phyloP scores from a whole-genome alignment of 179 eudicot species.

The Heliamphora pulchella region DNA sequence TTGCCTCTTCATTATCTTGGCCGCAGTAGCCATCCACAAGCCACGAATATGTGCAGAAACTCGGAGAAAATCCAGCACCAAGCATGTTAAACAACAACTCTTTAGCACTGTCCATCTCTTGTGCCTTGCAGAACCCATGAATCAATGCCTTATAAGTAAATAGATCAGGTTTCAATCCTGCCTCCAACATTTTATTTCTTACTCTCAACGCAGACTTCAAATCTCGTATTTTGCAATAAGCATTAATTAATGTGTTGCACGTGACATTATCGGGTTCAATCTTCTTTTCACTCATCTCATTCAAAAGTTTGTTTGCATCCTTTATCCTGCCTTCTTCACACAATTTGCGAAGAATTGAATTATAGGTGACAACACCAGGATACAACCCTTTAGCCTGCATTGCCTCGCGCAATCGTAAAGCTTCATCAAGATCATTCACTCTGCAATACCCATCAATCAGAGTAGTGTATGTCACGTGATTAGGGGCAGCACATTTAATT shows the following conservation, averaged over 20 bases:
- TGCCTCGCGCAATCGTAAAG: constrained; percentile 44
- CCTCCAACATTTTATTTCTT: constrained; percentile 51
- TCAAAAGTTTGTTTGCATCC: constrained; percentile 54
- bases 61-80: constrained; percentile 46
- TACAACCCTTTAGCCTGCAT: constrained; percentile 49
- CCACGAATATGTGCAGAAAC: constrained; percentile 48
- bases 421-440: constrained; percentile 49
- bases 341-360: constrained; percentile 59
- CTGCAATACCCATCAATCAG: constrained; percentile 72
- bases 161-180: constrained; percentile 57
- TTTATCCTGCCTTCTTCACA: constrained; percentile 67
- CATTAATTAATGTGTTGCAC: constrained; percentile 71
- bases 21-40: constrained; percentile 52
- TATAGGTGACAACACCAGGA: constrained; percentile 58
- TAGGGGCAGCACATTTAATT: constrained; percentile 50
- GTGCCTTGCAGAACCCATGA: constrained; percentile 63
- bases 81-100: constrained; percentile 49
- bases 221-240: constrained; percentile 69
- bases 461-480: constrained; percentile 56
- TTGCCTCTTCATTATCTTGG: constrained; percentile 44
- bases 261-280: constrained; percentile 53
- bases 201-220: constrained; percentile 58
- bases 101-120: constrained; percentile 46
- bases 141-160: constrained; percentile 72
- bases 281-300: constrained; percentile 61